These are phyloP conservation scores for Aureobasidium namibiae DNA, from an alignment of 2,329 filamentous ascomycete genomes.

Conservation along the genomic window DNA sequence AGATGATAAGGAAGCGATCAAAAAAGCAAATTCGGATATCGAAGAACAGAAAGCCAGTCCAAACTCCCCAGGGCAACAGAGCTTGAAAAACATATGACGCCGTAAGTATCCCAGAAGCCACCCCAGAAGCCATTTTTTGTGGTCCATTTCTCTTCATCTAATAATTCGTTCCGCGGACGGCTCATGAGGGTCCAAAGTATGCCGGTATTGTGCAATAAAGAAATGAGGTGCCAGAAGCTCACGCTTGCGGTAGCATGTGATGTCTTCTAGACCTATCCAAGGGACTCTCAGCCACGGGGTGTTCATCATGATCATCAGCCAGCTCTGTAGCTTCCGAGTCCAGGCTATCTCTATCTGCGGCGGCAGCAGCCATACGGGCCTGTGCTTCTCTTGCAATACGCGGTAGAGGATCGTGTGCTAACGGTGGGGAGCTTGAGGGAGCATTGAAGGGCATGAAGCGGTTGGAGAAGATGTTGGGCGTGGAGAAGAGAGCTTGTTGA, in stretches of 20 bases:
- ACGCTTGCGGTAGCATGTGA: not conserved
- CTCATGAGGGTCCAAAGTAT: not conserved
- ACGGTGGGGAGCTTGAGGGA: constrained; percentile 7
- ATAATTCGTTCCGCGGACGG: not conserved
- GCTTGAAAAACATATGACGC: not conserved
- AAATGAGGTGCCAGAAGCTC: not conserved
- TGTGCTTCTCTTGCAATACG: constrained; percentile 6
- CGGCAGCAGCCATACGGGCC: constrained; percentile 4
- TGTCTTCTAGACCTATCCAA: not conserved
- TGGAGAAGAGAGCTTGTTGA: constrained; percentile 1
- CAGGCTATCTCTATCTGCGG: constrained; percentile 3
- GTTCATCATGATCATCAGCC: constrained; percentile 8
- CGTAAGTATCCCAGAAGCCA: not conserved
- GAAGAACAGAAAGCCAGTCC: not conserved
- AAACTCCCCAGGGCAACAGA: not conserved
- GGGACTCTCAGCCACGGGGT: constrained; percentile 4
- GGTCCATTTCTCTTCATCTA: not conserved
- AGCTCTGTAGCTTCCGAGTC: constrained; percentile 13
- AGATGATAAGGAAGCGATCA: not conserved
- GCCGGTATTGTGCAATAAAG: not conserved
- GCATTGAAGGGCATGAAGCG: constrained; percentile 8
- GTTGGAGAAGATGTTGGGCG: constrained; percentile 11
- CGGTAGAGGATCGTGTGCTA: constrained; percentile 2
- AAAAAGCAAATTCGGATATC: not conserved
- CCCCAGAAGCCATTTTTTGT: not conserved